Percentiles rank a stretch among this genome's conserved stretches.
These are phyloP conservation scores for Nemania sp. DNA, from an alignment of 2,329 filamentous ascomycete species.

Conservation along the genomic window DNA sequence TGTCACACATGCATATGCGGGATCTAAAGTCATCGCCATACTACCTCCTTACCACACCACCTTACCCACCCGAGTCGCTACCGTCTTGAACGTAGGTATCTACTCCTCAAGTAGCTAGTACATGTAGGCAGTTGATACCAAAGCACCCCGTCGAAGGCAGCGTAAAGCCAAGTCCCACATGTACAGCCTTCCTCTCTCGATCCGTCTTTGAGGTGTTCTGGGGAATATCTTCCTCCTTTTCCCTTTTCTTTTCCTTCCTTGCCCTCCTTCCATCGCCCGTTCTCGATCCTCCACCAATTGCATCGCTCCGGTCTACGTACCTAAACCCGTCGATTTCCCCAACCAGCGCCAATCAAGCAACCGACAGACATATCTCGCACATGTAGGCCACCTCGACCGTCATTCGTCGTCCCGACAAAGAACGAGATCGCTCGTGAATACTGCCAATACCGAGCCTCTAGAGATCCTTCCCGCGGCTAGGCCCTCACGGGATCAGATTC, in stretches of 20 bases:
- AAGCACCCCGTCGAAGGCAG: not conserved
- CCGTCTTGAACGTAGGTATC: no score
- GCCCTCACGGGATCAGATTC: not conserved
- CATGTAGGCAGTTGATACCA: not conserved
- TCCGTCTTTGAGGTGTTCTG: slow-evolving; percentile 3
- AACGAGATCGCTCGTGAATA: not conserved
- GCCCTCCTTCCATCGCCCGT: slow-evolving; percentile 1
- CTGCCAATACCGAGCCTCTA: not conserved
- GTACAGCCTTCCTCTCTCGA: slow-evolving; percentile 17
- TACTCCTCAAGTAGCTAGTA: no score
- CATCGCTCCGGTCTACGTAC: not conserved
- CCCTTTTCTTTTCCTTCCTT: not conserved
- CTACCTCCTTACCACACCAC: no score
- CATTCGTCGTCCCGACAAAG: not conserved
- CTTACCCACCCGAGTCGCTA: no score
- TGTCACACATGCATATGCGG: slow-evolving; percentile 13
- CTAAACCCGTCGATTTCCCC: slow-evolving; percentile 2
- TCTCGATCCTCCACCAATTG: not conserved
- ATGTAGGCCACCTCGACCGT: not conserved
- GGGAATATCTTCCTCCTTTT: not conserved
- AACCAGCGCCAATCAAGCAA: slow-evolving; percentile 7
- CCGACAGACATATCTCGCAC: slow-evolving; percentile 1
- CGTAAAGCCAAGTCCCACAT: slow-evolving; percentile 22
- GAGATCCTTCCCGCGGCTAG: not conserved
- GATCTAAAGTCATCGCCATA: slow-evolving; percentile 10